phyloP scores from a whole-genome alignment of 2,329 filamentous ascomycete species.

The Septoria petroselini region DNA sequence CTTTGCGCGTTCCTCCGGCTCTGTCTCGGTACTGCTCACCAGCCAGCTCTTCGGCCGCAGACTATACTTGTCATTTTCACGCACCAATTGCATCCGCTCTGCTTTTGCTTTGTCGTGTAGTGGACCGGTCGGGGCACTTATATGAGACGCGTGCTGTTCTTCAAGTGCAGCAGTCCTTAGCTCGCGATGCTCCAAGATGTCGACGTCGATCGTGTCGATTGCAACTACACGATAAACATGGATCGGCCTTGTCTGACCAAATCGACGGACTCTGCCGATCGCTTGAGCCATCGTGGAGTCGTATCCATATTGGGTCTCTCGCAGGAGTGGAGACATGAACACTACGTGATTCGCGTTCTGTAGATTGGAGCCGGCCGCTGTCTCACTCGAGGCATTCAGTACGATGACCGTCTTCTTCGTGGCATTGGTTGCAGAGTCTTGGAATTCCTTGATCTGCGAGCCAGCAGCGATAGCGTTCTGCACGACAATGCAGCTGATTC shows the following conservation, averaged over 20 bases:
- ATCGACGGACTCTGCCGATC: slow-evolving; percentile 58
- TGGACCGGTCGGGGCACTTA: slow-evolving; percentile 17
- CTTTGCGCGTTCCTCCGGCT: slow-evolving; percentile 15
- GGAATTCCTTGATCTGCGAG: slow-evolving; percentile 26
- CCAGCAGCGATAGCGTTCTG: slow-evolving; percentile 29
- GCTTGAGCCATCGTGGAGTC: slow-evolving; percentile 60
- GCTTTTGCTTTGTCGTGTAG: slow-evolving; percentile 2
- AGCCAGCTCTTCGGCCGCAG: slow-evolving; percentile 37
- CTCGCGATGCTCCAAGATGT: slow-evolving; percentile 47
- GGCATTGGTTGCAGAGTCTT: slow-evolving; percentile 9
- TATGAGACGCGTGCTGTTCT: slow-evolving; percentile 20
- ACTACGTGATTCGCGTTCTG: slow-evolving; percentile 63
- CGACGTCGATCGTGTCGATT: slow-evolving; percentile 61
- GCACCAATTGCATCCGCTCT: slow-evolving; percentile 35
- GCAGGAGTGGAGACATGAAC: slow-evolving; percentile 57
- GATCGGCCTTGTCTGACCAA: slow-evolving; percentile 57
- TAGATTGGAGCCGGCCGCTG: slow-evolving; percentile 60
- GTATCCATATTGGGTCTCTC: slow-evolving; percentile 53
- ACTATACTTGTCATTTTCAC: slow-evolving; percentile 32
- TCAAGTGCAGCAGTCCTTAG: slow-evolving; percentile 32
- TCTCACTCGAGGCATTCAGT: slow-evolving; percentile 55
- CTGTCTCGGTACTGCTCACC: slow-evolving; percentile 16
- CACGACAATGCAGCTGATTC: slow-evolving; percentile 41
- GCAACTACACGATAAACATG: slow-evolving; percentile 72
- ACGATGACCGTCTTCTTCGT: slow-evolving; percentile 51